Conservation (phyloP, 371 early-diverging fungal species). For the Apophysomyces variabilis region DNA sequence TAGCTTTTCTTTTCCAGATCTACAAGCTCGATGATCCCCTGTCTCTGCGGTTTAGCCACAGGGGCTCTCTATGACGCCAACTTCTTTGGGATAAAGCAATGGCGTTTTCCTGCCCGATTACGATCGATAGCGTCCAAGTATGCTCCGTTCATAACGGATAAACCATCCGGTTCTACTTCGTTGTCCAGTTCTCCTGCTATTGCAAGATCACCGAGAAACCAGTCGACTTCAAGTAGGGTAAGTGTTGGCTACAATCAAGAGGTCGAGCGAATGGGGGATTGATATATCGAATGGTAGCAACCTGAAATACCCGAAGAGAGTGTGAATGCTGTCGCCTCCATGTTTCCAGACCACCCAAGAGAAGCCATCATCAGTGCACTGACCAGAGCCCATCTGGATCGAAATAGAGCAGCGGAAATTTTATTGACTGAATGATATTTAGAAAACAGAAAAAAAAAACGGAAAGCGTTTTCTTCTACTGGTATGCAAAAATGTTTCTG, state of each 20-base stretch:
- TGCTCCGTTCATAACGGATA: constrained; percentile 13
- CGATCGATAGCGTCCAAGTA: constrained; percentile 32
- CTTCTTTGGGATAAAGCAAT: constrained; percentile 47
- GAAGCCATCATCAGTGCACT: constrained; percentile 54
- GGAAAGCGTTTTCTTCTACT: background rate
- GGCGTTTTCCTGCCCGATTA: constrained; percentile 58
- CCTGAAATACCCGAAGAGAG: constrained; percentile 42
- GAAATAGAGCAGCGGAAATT: constrained; percentile 55
- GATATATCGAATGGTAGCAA: background rate
- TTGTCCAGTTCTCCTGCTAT: background rate
- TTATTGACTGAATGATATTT: constrained; percentile 18
- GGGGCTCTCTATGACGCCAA: constrained; percentile 58
- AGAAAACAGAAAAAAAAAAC: background rate
- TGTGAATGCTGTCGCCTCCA: constrained; percentile 51
- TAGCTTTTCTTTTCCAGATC: constrained; percentile 55
- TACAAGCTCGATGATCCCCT: constrained; percentile 53
- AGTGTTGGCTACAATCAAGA: background rate
- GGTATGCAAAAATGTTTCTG: constrained; percentile 18
- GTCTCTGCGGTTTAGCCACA: constrained; percentile 56
- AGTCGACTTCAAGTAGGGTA: background rate
- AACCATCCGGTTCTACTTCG: background rate
- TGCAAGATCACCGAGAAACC: background rate
- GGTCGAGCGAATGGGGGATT: background rate
- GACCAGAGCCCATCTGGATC: constrained; percentile 46
- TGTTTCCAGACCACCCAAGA: constrained; percentile 55